phyloP scores from a whole-genome alignment of 306 rosid genomes.

The Casuarina cunninghamiana region DNA sequence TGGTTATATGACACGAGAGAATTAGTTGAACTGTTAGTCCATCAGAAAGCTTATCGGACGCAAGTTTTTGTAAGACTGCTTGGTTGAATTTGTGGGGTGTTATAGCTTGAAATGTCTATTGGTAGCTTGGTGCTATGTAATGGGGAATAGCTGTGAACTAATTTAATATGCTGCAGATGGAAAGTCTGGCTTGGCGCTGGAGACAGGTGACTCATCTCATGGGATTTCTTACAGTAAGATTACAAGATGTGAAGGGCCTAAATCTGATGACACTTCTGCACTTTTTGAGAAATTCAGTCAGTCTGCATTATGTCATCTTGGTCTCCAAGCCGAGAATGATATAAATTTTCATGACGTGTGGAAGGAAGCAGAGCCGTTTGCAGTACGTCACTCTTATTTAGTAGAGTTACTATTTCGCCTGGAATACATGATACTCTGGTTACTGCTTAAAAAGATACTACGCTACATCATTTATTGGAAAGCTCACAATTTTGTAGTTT shows the following conservation, averaged over 20 bases:
- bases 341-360: constrained; percentile 54
- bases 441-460: not conserved
- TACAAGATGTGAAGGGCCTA: constrained; percentile 34
- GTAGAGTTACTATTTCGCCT: constrained; percentile 6
- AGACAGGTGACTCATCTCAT: constrained; percentile 27
- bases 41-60: not conserved
- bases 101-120: not conserved
- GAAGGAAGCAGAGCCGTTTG: constrained; percentile 67
- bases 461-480: not conserved
- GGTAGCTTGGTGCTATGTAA: constrained; percentile 11
- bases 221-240: constrained; percentile 31
- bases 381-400: constrained; percentile 46
- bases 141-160: constrained; percentile 8
- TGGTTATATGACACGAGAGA: not conserved
- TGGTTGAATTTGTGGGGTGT: not conserved
- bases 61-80: constrained; percentile 12
- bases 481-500: not conserved
- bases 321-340: constrained; percentile 48
- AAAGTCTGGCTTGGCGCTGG: constrained; percentile 26
- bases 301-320: constrained; percentile 72
- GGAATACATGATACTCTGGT: not conserved
- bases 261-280: constrained; percentile 35
- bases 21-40: constrained; percentile 7
- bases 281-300: constrained; percentile 60
- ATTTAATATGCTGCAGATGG: constrained; percentile 41